These are phyloP conservation scores for Perkinsus olseni DNA, from an alignment of 169 alveolate species.

Conservation along the genomic window DNA sequence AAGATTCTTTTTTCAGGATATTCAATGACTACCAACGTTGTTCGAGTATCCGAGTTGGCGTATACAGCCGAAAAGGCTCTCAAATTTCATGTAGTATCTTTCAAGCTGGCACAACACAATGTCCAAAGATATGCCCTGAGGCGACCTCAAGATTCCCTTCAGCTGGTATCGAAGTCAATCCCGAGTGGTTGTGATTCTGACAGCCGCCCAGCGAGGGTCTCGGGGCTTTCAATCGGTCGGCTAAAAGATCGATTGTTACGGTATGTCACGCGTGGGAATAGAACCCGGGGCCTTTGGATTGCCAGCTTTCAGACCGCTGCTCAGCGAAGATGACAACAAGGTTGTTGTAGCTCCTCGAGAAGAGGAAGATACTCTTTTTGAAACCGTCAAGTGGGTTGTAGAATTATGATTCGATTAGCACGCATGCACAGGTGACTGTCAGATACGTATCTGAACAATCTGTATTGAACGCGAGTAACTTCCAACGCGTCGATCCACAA, in stretches of 20 bases:
- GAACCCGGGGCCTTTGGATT: background rate
- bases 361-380: background rate
- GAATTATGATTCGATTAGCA: background rate
- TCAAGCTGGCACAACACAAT: background rate
- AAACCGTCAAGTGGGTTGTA: background rate
- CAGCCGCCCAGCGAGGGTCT: background rate
- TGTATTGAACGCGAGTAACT: background rate
- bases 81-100: background rate
- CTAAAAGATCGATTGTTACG: background rate
- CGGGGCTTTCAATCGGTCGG: background rate
- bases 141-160: background rate
- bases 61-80: background rate
- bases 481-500: background rate
- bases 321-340: background rate
- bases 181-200: background rate
- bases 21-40: background rate
- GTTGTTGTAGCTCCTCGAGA: background rate
- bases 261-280: background rate
- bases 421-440: background rate
- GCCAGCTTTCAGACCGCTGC: background rate
- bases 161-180: background rate
- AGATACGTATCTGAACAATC: background rate
- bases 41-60: background rate
- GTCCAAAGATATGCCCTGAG: no score
- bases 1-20: background rate